Percentiles rank a stretch among this genome's conserved stretches.
Conservation (phyloP, 805 yeast genomes). For the Komagataella phaffii region DNA sequence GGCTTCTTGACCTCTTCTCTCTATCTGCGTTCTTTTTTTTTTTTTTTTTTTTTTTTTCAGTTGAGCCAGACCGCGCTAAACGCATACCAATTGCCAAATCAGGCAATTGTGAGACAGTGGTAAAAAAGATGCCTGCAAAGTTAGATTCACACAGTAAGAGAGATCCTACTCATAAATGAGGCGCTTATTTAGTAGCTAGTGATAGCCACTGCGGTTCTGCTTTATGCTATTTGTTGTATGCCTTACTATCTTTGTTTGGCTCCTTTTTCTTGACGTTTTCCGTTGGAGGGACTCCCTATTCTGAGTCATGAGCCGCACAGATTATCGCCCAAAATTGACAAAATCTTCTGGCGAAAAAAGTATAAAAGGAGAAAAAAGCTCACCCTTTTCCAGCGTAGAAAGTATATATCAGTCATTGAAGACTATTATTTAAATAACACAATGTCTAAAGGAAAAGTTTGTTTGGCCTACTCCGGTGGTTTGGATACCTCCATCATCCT, state of each 20-base stretch:
- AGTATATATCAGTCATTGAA: background rate
- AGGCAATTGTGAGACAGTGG: background rate
- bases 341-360: background rate
- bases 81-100: background rate
- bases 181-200: too few species aligned
- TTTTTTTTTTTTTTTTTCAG: background rate
- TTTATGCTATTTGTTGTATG: too few species aligned
- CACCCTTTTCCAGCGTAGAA: background rate
- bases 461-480: conserved; percentile 99
- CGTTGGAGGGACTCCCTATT: background rate
- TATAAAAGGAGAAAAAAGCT: background rate
- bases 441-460: conserved; percentile 97
- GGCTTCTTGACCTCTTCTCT: background rate
- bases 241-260: background rate
- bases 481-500: conserved; percentile 94
- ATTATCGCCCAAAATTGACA: background rate
- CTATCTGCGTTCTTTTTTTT: background rate
- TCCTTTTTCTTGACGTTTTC: background rate
- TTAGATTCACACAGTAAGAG: background rate
- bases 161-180: background rate
- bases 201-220: background rate
- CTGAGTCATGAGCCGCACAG: background rate
- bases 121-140: background rate
- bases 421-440: conserved; percentile 2
- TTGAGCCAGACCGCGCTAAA: background rate